These are phyloP conservation scores for Umbelopsis vinacea DNA, from an alignment of 192 early-diverging fungal genomes.

Conservation along the genomic window DNA sequence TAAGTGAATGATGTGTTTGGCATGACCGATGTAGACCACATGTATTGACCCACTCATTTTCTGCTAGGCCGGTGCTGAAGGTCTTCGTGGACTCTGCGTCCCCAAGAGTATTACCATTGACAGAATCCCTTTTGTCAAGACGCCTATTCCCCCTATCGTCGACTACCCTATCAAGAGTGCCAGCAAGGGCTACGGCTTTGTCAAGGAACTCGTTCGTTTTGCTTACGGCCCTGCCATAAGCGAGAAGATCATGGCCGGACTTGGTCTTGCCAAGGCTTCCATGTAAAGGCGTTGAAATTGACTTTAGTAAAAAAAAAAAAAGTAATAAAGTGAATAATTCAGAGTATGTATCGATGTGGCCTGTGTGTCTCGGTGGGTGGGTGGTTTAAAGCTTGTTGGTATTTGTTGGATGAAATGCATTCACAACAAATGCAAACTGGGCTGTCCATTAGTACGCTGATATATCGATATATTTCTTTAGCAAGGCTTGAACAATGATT, in stretches of 20 bases:
- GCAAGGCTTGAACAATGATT: too few species aligned
- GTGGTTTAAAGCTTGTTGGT: too few species aligned
- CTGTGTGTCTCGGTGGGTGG: too few species aligned
- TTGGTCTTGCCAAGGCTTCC: slow-evolving; percentile 56
- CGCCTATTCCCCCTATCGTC: slow-evolving; percentile 74
- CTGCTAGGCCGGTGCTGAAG: slow-evolving; percentile 73
- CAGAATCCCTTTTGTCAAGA: slow-evolving; percentile 72
- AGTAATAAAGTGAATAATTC: background rate
- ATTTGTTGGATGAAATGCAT: too few species aligned
- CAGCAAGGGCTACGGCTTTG: slow-evolving; percentile 57
- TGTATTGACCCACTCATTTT: slow-evolving; percentile 25
- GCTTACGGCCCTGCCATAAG: slow-evolving; percentile 54
- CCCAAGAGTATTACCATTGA: slow-evolving; percentile 76
- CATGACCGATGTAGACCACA: background rate
- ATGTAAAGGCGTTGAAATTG: slow-evolving; percentile 28
- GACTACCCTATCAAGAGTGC: slow-evolving; percentile 73
- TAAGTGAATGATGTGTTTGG: background rate
- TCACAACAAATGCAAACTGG: too few species aligned
- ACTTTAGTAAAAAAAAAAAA: background rate
- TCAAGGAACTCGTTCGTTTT: slow-evolving; percentile 58
- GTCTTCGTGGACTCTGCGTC: slow-evolving; percentile 70
- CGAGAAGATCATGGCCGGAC: slow-evolving; percentile 53
- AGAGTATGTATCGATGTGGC: background rate
- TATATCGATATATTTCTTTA: too few species aligned
- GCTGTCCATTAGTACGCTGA: too few species aligned